Conservation (phyloP, 805 yeast genomes). For the Suhomyces sp. region DNA sequence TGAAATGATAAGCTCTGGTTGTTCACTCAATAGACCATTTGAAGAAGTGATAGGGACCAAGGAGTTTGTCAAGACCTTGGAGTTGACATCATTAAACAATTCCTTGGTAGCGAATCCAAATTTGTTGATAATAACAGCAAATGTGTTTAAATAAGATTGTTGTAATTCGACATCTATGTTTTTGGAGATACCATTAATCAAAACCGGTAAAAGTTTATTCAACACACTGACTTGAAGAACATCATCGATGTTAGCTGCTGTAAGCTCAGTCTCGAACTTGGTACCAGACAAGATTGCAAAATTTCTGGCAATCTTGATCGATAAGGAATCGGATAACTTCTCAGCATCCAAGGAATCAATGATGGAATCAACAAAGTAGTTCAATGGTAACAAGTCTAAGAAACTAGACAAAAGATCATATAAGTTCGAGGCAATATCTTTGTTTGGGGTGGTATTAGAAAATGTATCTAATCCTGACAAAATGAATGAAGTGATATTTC, state of each 20-base stretch:
- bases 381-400: slow-evolving; percentile 72
- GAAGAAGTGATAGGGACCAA: slow-evolving; percentile 50
- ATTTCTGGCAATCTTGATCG: slow-evolving; percentile 56
- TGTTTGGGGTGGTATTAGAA: slow-evolving; percentile 15
- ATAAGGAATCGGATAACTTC: slow-evolving; percentile 34
- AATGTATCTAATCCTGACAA: slow-evolving; percentile 39
- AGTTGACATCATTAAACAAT: slow-evolving; percentile 38
- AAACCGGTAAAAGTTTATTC: slow-evolving; percentile 47
- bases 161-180: slow-evolving; percentile 49
- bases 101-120: slow-evolving; percentile 45
- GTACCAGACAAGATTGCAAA: slow-evolving; percentile 60
- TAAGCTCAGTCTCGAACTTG: slow-evolving; percentile 69
- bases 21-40: slow-evolving; percentile 52
- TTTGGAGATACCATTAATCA: slow-evolving; percentile 40
- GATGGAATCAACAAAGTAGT: slow-evolving; percentile 65
- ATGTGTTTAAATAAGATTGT: slow-evolving; percentile 69
- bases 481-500: slow-evolving; percentile 33
- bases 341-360: slow-evolving; percentile 35
- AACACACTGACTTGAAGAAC: slow-evolving; percentile 52
- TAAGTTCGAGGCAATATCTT: slow-evolving; percentile 38
- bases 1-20: slow-evolving; percentile 67
- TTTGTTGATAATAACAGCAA: slow-evolving; percentile 60
- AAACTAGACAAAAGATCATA: slow-evolving; percentile 60
- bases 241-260: slow-evolving; percentile 41
- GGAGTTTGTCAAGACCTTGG: slow-evolving; percentile 46